Percentiles rank a stretch among this genome's conserved stretches.
Conservation (phyloP, 441 rosid genomes). For the Erodium moschatum region DNA sequence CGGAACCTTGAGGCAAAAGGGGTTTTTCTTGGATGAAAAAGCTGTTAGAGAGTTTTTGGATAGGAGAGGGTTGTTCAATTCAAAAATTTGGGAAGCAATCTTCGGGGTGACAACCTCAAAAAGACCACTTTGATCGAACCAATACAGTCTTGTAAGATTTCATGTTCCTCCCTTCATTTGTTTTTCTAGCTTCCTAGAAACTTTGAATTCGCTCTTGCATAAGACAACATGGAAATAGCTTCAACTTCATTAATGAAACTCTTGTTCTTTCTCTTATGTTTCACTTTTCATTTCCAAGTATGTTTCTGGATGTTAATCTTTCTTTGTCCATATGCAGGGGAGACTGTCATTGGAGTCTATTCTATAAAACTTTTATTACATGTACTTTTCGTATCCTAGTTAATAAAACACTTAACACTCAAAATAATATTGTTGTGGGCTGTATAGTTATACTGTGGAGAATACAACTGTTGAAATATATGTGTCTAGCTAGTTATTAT, state of each 20-base stretch:
- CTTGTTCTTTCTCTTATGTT: not conserved
- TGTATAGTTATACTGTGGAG: not conserved
- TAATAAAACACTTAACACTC: not conserved
- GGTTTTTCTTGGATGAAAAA: constrained; percentile 52
- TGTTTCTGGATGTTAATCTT: not conserved
- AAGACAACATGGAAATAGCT: not conserved
- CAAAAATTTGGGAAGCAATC: constrained; percentile 63
- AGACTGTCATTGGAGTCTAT: not conserved
- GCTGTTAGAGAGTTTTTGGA: constrained; percentile 70
- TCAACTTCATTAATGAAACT: not conserved
- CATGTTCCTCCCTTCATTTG: not conserved
- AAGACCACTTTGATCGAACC: constrained; percentile 26
- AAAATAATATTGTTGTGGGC: no score
- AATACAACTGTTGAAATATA: not conserved
- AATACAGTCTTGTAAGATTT: not conserved
- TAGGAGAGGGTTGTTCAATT: constrained; percentile 49
- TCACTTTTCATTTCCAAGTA: not conserved
- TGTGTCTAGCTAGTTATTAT: not conserved
- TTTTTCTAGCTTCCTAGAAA: not conserved
- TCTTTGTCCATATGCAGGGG: not conserved
- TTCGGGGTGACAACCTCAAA: constrained; percentile 42
- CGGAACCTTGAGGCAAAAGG: constrained; percentile 42
- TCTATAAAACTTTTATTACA: not conserved
- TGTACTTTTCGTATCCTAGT: not conserved
- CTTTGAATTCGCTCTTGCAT: not conserved